Base-by-base conservation (phyloP, 805 yeast species). In the Ogataea trehalophila region DNA sequence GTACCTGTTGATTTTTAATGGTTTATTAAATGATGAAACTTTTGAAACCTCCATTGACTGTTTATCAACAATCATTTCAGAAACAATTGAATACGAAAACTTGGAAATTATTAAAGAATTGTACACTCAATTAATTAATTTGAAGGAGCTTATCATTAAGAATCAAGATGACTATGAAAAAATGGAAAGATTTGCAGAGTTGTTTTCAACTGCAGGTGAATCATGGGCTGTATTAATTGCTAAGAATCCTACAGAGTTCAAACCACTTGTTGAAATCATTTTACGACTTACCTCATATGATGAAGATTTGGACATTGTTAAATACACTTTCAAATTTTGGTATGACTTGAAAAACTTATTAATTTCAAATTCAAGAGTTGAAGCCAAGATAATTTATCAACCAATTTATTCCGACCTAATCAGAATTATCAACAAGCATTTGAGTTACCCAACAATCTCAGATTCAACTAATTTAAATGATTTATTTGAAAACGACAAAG, bases 271-370 rank as follows among this genome's bases (percentile, higher is more conserved):
- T 17, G 82, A 80, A 48, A 80, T 87, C 6, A 66, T 92, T 20
- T 72, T 89, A 39, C 80, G 82, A 51, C 78, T 91, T 52, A 75
- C 95, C 22, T 74, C 83, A 37, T 80, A 80, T 53, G 87, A 85
- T 43, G 84, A 84, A 42, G 97, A 92, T 65, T 75, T 92, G 59
- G 98, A 92, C 59, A 80, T 90, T 46, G 92, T 89, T 20, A 84
- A 86, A 63, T 90, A 86, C 65, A 87, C 98, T 0, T 94, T 94
- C 67, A 83, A 87, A 55, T 94, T 94, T 65, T 91, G 99, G 96
- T 89, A 83, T 61, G 73, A 78, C 53, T 71, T 94, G 55, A 86
- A 87, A 63, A 91, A 83, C 58, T 73, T 86, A 66, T 66, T 92
- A 23, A 76, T 76, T 1, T 66, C 85, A 49, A 81, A 80, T 6